phyloP scores from a whole-genome alignment of 129 eudicot genomes.

The Helichrysum umbraculigerum region DNA sequence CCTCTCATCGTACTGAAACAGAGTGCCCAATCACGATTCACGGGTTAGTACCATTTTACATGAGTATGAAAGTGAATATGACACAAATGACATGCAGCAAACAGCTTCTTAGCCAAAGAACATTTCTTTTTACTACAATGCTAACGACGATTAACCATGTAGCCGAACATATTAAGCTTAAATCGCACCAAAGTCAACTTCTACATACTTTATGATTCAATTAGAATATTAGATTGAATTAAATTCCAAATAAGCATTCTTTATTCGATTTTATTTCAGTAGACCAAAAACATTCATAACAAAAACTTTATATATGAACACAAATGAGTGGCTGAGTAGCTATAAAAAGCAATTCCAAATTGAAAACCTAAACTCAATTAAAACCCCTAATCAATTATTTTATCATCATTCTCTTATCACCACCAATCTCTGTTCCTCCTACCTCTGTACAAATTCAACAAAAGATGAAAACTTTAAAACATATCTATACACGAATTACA shows the following conservation, averaged over 20 bases:
- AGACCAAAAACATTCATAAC: conserved; percentile 1
- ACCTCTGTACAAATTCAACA: conserved; percentile 12
- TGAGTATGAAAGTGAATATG: not conserved
- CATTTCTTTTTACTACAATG: no score
- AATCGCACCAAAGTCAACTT: not conserved
- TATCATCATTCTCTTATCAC: conserved; percentile 31
- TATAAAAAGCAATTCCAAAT: not conserved
- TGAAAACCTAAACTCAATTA: not conserved
- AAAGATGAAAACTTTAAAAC: not conserved
- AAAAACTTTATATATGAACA: conserved; percentile 39
- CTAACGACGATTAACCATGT: no score
- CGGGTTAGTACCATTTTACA: no score
- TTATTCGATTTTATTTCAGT: conserved; percentile 16
- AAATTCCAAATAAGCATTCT: not conserved
- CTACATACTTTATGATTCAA: not conserved
- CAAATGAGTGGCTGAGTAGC: not conserved
- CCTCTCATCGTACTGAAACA: conserved; percentile 1
- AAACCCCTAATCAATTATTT: not conserved
- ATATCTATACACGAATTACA: not conserved
- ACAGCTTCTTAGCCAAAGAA: no score
- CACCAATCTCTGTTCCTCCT: conserved; percentile 21
- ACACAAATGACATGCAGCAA: not conserved
- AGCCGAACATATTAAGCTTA: not conserved
- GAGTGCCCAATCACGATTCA: conserved; percentile 2
- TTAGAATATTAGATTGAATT: not conserved